These are phyloP conservation scores for Solanum lycopersicoides DNA, from an alignment of 257 asterid genomes.

Conservation along the genomic window DNA sequence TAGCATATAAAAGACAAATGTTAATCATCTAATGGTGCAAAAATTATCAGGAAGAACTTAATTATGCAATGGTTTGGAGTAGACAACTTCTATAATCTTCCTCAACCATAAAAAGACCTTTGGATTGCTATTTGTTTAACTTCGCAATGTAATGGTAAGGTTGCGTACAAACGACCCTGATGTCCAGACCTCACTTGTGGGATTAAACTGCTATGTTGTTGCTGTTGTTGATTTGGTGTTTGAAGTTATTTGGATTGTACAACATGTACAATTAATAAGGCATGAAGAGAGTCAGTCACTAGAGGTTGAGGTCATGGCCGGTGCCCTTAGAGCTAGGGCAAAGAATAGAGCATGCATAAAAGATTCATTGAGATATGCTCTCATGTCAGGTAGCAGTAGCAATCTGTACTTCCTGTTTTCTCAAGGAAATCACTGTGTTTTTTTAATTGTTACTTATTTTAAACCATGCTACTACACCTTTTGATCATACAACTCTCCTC, in stretches of 20 bases:
- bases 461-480: too few species aligned
- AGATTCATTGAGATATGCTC: not conserved
- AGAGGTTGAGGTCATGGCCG: not conserved
- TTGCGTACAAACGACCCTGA: not conserved
- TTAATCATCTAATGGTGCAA: not conserved
- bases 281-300: not conserved
- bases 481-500: not conserved
- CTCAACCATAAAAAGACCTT: not conserved
- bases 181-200: not conserved
- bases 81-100: not conserved
- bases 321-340: slow-evolving; percentile 2
- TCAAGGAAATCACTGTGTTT: not conserved
- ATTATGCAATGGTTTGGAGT: not conserved
- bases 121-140: not conserved
- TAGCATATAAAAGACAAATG: not conserved
- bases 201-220: not conserved
- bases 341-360: not conserved
- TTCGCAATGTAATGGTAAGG: not conserved
- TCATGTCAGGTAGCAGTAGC: not conserved
- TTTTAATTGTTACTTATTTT: not conserved
- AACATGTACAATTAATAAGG: not conserved
- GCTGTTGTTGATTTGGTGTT: not conserved
- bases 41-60: not conserved
- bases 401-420: not conserved
- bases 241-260: not conserved